These are phyloP conservation scores for Diddensiella transvaalensis DNA, from an alignment of 805 yeast species.

Conservation along the genomic window DNA sequence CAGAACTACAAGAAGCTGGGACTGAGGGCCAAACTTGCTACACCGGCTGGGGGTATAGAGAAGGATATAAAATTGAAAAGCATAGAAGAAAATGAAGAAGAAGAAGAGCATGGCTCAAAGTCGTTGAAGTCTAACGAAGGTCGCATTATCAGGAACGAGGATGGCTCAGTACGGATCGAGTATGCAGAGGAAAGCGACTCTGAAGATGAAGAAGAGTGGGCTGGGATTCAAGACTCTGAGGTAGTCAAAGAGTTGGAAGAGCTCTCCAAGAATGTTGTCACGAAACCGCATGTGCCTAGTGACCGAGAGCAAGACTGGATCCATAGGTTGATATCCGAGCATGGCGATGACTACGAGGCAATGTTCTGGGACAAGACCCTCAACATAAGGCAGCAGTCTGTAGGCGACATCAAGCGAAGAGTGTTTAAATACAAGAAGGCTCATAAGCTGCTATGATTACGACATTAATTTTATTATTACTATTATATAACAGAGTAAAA, in stretches of 20 bases:
- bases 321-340: constrained; percentile 56
- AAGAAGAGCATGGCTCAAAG: constrained; percentile 47
- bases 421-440: constrained; percentile 64
- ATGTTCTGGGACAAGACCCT: constrained; percentile 92
- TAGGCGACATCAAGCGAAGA: constrained; percentile 77
- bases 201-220: constrained; percentile 28
- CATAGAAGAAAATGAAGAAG: constrained; percentile 36
- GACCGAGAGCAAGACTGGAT: constrained; percentile 78
- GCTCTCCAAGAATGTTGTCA: constrained; percentile 43
- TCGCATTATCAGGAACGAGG: constrained; percentile 63
- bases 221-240: constrained; percentile 38
- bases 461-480: neutral
- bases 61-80: constrained; percentile 33
- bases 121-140: constrained; percentile 44
- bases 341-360: constrained; percentile 82
- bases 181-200: constrained; percentile 39
- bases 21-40: constrained; percentile 60
- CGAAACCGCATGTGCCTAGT: constrained; percentile 54
- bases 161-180: constrained; percentile 64
- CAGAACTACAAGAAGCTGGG: constrained; percentile 89
- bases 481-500: too few relatives aligned
- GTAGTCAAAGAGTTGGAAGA: constrained; percentile 70
- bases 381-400: constrained; percentile 76
- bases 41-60: constrained; percentile 79
- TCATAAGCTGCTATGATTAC: constrained; percentile 33